phyloP scores from a whole-genome alignment of 352 stramenopile genomes.

The Peronospora destructor region DNA sequence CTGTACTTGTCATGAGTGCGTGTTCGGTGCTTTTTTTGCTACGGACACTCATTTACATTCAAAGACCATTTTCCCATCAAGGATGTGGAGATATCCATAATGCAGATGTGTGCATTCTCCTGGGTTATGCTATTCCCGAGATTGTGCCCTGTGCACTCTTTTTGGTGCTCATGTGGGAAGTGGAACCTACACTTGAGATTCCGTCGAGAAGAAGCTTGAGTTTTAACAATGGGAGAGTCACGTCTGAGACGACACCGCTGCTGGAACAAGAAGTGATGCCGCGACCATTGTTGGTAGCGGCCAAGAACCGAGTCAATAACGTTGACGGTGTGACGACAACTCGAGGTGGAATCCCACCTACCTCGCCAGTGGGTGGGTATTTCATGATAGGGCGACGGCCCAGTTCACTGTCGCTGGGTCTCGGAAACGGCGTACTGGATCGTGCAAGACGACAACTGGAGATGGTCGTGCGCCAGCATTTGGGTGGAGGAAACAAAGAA shows the following conservation, averaged over 20 bases:
- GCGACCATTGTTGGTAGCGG: conserved; percentile 14
- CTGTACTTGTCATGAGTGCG: conserved; percentile 59
- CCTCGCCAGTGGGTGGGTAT: conserved; percentile 20
- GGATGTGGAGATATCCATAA: conserved; percentile 59
- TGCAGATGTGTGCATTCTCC: conserved; percentile 54
- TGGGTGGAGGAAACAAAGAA: conserved; percentile 21
- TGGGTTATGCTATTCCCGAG: conserved; percentile 69
- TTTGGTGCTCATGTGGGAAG: conserved; percentile 81
- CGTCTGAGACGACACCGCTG: conserved; percentile 46
- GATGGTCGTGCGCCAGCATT: conserved; percentile 32
- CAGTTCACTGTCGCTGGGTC: conserved; percentile 54
- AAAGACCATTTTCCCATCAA: conserved; percentile 67
- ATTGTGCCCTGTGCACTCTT: conserved; percentile 71
- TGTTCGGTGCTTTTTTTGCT: conserved; percentile 62
- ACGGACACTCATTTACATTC: conserved; percentile 75
- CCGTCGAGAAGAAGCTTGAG: conserved; percentile 47
- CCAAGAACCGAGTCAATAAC: conserved; percentile 4
- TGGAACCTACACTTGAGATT: conserved; percentile 66
- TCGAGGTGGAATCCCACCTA: background rate
- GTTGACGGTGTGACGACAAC: conserved; percentile 2
- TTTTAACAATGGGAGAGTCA: conserved; percentile 27
- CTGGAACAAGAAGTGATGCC: conserved; percentile 30
- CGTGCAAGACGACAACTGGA: conserved; percentile 37
- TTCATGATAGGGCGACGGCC: conserved; percentile 30
- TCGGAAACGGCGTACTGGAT: conserved; percentile 49